Base-by-base conservation (phyloP, 1,139 yeast genomes). In the Candida labiduridarum region DNA sequence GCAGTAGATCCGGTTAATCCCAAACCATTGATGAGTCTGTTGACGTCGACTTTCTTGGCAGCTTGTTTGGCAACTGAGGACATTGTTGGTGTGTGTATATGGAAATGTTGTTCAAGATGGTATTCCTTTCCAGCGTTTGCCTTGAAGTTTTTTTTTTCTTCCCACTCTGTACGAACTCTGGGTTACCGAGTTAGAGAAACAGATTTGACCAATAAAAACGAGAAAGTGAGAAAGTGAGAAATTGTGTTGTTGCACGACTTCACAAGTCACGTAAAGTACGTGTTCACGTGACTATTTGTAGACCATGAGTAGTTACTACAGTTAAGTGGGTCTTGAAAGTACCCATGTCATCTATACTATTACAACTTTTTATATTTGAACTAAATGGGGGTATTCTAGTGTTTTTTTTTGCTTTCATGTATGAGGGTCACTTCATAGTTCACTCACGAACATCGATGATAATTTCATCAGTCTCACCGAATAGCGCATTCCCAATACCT, bases 1-100 rank as follows among this genome's bases (percentile, higher is more conserved):
- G 97, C 96, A 58, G 99, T 94, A 68, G 87, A 76, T 56, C 99
- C 99, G 56, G 96, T 85, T 70, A 94, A 83, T 54, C 97, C 97
- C 68, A 94, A 83, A 60, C 94, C 84, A 62, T 95, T 79, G 68
- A 89, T 83, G 68, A 94, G 85, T 77, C 87, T 85, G 69, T 95
- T 85, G 97, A 98, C 94, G 82, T 94, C 96, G 74, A 94, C 81
- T 79, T 91, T 92, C 67, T 88, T 79, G 65, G 95, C 84, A 64
- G 90, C 94, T 64, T 87, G 79, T 74, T 82, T 84, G 53, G 77
- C 79, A 59, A 76, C 79, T 55, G 78, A 65, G 52, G 79, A 75
- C 79, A 74, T 76, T 29, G 47, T 48, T 30, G 30, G 16, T 30
- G 35, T 47, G 14, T n/a, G 14, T 22, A 11, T 41, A 45, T 7